phyloP scores from a whole-genome alignment of 2,329 filamentous ascomycete genomes.

The Ophiostoma australiae region DNA sequence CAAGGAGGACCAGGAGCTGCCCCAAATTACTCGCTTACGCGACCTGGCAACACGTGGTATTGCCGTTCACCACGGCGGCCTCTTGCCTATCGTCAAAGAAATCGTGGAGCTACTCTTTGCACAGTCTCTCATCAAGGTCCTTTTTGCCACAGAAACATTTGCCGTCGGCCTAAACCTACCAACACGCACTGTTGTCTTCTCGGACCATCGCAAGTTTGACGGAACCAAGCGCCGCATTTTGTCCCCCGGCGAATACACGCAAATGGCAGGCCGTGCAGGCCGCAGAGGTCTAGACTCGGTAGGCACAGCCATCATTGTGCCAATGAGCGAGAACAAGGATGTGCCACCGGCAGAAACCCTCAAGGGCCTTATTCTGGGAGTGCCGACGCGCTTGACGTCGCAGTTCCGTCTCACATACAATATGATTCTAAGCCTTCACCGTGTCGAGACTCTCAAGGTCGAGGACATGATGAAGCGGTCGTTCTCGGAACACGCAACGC shows the following conservation, averaged over 20 bases:
- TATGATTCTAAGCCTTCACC: conserved; percentile 94
- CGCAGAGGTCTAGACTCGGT: conserved; percentile 88
- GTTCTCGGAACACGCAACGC: conserved; percentile 96
- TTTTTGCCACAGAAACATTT: conserved; percentile 97
- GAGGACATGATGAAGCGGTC: conserved; percentile 99
- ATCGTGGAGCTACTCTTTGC: conserved; percentile 96
- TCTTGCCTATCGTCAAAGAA: conserved; percentile 95
- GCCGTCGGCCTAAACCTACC: conserved; percentile 97
- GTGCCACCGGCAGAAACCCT: conserved; percentile 79
- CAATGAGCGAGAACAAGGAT: conserved; percentile 72
- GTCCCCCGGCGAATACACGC: conserved; percentile 91
- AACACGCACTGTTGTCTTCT: conserved; percentile 94
- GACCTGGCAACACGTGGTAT: conserved; percentile 84
- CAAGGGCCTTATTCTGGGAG: conserved; percentile 90
- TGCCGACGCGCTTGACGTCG: conserved; percentile 89
- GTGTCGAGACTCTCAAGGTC: conserved; percentile 94
- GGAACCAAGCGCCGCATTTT: conserved; percentile 87
- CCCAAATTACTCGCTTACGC: conserved; percentile 82
- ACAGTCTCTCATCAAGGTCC: conserved; percentile 87
- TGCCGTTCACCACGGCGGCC: conserved; percentile 90
- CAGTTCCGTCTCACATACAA: conserved; percentile 98
- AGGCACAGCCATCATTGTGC: conserved; percentile 90
- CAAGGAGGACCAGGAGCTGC: conserved; percentile 81
- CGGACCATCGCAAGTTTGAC: conserved; percentile 93
- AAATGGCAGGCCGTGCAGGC: conserved; percentile 95